These are phyloP conservation scores for Tympanopsis confertula DNA, from an alignment of 2,329 filamentous ascomycete species.

Conservation along the genomic window DNA sequence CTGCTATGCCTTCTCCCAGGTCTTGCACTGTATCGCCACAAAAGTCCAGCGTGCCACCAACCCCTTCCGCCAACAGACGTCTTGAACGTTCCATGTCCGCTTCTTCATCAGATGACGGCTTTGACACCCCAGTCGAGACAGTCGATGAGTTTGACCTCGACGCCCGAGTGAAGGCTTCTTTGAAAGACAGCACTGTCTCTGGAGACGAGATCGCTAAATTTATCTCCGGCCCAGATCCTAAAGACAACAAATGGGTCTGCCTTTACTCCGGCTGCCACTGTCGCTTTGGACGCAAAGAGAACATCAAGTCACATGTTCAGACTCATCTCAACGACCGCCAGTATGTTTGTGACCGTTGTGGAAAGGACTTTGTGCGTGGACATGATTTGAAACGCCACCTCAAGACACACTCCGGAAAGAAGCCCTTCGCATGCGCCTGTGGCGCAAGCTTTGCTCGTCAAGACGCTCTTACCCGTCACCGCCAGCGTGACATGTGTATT, in stretches of 20 bases:
- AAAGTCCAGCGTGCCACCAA: neutral
- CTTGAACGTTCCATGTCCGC: neutral
- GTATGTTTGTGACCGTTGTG: slow-evolving; percentile 55
- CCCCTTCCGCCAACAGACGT: neutral
- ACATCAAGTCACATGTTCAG: slow-evolving; percentile 60
- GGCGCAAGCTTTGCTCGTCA: slow-evolving; percentile 56
- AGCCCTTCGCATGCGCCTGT: slow-evolving; percentile 56
- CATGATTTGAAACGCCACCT: slow-evolving; percentile 61
- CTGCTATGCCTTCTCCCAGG: neutral
- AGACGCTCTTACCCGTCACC: slow-evolving; percentile 56
- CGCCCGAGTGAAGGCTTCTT: neutral
- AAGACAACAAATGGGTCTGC: slow-evolving; percentile 40
- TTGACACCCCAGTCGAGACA: neutral
- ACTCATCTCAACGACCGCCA: slow-evolving; percentile 60
- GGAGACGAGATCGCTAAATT: slow-evolving; percentile 45
- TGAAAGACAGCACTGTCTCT: slow-evolving; percentile 32
- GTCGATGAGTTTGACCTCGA: neutral
- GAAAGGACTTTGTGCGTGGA: slow-evolving; percentile 58
- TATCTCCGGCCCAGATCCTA: slow-evolving; percentile 33
- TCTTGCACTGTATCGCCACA: neutral
- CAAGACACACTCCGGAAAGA: slow-evolving; percentile 58
- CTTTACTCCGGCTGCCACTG: slow-evolving; percentile 45
- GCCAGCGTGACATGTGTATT: slow-evolving; percentile 57
- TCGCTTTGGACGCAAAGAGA: slow-evolving; percentile 55
- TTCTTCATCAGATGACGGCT: neutral